These are phyloP conservation scores for Coemansia interrupta DNA, from an alignment of 192 early-diverging fungal genomes.

Conservation along the genomic window DNA sequence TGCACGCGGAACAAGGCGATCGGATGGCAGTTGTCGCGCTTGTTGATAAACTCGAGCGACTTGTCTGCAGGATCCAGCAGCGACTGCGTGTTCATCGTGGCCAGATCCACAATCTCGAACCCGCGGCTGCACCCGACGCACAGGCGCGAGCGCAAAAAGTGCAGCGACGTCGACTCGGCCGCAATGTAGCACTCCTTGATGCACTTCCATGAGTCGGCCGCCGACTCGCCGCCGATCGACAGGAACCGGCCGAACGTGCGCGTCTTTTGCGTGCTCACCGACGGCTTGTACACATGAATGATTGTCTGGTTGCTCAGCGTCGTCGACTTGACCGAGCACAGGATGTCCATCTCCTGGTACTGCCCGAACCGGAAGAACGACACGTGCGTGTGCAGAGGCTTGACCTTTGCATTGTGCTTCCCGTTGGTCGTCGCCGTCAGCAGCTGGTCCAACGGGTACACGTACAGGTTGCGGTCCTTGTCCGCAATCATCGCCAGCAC, in stretches of 20 bases:
- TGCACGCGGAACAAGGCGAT: slow-evolving; percentile 78
- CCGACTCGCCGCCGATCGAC: slow-evolving; percentile 36
- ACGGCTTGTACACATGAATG: slow-evolving; percentile 74
- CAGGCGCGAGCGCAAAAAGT: slow-evolving; percentile 79
- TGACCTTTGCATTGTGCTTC: slow-evolving; percentile 23
- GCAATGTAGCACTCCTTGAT: slow-evolving; percentile 93
- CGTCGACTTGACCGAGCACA: slow-evolving; percentile 70
- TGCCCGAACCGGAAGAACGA: slow-evolving; percentile 74
- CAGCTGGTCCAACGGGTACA: slow-evolving; percentile 56
- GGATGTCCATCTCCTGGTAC: slow-evolving; percentile 56
- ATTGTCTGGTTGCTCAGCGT: slow-evolving; percentile 65
- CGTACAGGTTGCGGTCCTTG: slow-evolving; percentile 58
- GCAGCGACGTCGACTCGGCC: slow-evolving; percentile 79
- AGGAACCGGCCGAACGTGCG: slow-evolving; percentile 51
- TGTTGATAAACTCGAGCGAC: slow-evolving; percentile 72
- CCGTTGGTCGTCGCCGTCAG: slow-evolving; percentile 37
- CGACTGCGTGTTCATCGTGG: slow-evolving; percentile 78
- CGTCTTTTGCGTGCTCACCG: slow-evolving; percentile 52
- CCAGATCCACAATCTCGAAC: slow-evolving; percentile 89
- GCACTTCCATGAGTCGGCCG: slow-evolving; percentile 46
- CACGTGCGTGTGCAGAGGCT: slow-evolving; percentile 60
- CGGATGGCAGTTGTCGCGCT: slow-evolving; percentile 73
- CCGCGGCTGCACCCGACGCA: slow-evolving; percentile 89
- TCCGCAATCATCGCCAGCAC: slow-evolving; percentile 80
- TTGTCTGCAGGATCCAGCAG: slow-evolving; percentile 82